Conservation (phyloP, 805 yeast species). For the Ogataea philodendri region DNA sequence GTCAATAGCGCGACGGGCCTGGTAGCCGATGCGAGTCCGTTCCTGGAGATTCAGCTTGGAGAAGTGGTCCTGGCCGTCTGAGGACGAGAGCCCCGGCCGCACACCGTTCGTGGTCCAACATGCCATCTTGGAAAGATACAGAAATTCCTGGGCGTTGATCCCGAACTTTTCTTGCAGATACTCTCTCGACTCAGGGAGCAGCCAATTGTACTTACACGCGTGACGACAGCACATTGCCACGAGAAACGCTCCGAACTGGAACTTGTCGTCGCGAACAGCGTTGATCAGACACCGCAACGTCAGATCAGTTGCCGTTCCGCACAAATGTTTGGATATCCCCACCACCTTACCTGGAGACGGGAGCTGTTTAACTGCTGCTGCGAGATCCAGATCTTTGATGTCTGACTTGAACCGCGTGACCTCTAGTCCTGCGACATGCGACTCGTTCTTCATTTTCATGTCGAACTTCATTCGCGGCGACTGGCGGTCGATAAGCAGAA, state of each 20-base stretch:
- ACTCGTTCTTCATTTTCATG: slow-evolving; percentile 59
- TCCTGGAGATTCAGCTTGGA: slow-evolving; percentile 45
- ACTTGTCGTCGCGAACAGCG: slow-evolving; percentile 16
- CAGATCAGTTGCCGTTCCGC: slow-evolving; percentile 93
- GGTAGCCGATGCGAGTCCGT: slow-evolving; percentile 60
- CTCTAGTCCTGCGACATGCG: too few species aligned
- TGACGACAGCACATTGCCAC: slow-evolving; percentile 96
- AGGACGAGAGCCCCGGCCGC: slow-evolving; percentile 39
- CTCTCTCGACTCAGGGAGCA: slow-evolving; percentile 46
- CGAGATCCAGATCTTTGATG: slow-evolving; percentile 70
- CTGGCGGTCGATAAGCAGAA: slow-evolving; percentile 71
- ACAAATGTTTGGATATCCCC: slow-evolving; percentile 82
- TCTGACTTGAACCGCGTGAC: slow-evolving; percentile 62
- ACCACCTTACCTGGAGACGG: slow-evolving; percentile 31
- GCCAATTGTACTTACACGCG: slow-evolving; percentile 61
- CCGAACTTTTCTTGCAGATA: slow-evolving; percentile 36
- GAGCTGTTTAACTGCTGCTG: slow-evolving; percentile 38
- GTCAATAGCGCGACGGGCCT: slow-evolving; percentile 73
- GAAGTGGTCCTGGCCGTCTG: slow-evolving; percentile 42
- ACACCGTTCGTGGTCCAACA: slow-evolving; percentile 90
- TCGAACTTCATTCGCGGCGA: slow-evolving; percentile 79
- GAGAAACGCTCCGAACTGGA: slow-evolving; percentile 49
- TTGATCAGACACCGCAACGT: slow-evolving; percentile 61
- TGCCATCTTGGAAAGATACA: slow-evolving; percentile 55
- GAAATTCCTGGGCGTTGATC: slow-evolving; percentile 33